Conservation (phyloP, 2,329 filamentous ascomycete species). For the Sphaceloma murrayae region DNA sequence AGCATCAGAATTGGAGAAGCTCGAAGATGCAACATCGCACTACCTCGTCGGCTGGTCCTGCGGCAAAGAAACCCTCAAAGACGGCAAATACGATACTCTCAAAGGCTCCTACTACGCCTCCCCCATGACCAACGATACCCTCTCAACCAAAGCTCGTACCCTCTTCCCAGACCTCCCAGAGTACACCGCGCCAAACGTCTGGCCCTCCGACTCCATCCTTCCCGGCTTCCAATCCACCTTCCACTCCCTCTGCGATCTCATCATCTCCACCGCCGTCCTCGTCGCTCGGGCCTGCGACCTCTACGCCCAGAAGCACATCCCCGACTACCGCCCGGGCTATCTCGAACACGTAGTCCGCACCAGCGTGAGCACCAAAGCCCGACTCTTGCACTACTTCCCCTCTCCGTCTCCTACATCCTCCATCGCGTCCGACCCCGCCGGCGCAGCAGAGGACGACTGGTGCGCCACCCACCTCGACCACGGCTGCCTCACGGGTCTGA, state of each 20-base stretch:
- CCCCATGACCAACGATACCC: slow-evolving; percentile 45
- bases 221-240: slow-evolving; percentile 67
- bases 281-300: slow-evolving; percentile 85
- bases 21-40: slow-evolving; percentile 45
- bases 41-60: slow-evolving; percentile 66
- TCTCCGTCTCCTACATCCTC: too few species aligned
- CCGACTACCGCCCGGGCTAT: slow-evolving; percentile 66
- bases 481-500: slow-evolving; percentile 86
- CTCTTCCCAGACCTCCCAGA: slow-evolving; percentile 65
- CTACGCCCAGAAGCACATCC: slow-evolving; percentile 70
- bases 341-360: slow-evolving; percentile 78
- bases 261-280: slow-evolving; percentile 81
- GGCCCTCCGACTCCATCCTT: slow-evolving; percentile 51
- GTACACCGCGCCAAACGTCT: slow-evolving; percentile 83
- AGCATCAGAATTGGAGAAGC: slow-evolving; percentile 51
- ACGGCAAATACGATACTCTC: slow-evolving; percentile 66
- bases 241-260: slow-evolving; percentile 66
- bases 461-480: slow-evolving; percentile 87
- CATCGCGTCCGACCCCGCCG: slow-evolving; percentile 16
- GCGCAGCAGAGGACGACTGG: slow-evolving; percentile 61
- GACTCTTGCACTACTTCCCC: slow-evolving; percentile 89
- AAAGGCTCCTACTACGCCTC: slow-evolving; percentile 83
- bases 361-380: slow-evolving; percentile 81
- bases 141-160: slow-evolving; percentile 48
- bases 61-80: slow-evolving; percentile 71